phyloP scores from a whole-genome alignment of 768 basidiomycete species.

The Brasilioporus rufonigricans region DNA sequence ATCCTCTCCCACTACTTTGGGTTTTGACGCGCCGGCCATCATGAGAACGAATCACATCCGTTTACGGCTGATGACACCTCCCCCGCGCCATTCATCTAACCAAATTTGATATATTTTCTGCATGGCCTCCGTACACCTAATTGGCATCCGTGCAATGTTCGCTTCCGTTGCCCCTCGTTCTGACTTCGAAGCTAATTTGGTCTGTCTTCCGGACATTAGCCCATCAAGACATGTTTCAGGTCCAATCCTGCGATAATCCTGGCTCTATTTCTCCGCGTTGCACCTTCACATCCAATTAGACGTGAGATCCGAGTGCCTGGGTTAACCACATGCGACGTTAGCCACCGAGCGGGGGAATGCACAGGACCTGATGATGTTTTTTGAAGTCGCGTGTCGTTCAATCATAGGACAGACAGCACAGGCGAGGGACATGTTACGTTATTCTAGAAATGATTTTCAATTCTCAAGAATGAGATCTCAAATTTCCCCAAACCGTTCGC shows the following conservation, averaged over 20 bases:
- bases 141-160: slow-evolving; percentile 3
- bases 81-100: slow-evolving; percentile 17
- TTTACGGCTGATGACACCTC: background rate
- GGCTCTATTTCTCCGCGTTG: background rate
- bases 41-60: slow-evolving; percentile 20
- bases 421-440: background rate
- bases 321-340: slow-evolving; percentile 6
- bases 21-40: slow-evolving; percentile 14
- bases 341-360: background rate
- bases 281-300: background rate
- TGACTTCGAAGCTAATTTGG: background rate
- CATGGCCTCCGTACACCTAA: background rate
- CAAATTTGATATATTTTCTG: slow-evolving; percentile 13
- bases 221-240: slow-evolving; percentile 1
- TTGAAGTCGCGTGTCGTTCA: slow-evolving; percentile 4
- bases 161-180: background rate
- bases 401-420: slow-evolving; percentile 1
- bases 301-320: slow-evolving; percentile 3
- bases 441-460: slow-evolving; percentile 3
- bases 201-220: background rate
- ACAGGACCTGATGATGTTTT: background rate
- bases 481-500: background rate
- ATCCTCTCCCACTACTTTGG: slow-evolving; percentile 16
- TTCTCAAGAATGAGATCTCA: slow-evolving; percentile 9
- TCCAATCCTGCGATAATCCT: background rate